Evolutionary conservation across 306 rosid species (phyloP).

Genomic region (Vigna radiata): DNA sequence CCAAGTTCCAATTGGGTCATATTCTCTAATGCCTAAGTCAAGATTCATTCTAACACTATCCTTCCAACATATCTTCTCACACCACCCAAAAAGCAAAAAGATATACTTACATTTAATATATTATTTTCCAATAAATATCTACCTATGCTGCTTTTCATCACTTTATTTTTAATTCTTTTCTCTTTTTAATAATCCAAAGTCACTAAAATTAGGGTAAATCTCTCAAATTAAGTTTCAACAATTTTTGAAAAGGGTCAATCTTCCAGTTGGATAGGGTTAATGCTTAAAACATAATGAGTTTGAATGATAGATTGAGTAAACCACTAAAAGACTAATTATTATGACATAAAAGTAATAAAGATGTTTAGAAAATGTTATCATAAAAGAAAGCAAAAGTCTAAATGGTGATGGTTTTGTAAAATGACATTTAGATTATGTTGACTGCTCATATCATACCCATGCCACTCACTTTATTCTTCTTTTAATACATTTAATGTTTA

Average conservation of each 20-base stretch:
- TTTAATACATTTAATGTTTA: background rate
- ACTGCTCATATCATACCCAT: background rate
- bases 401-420: conserved; percentile 21
- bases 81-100: conserved; percentile 33
- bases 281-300: background rate
- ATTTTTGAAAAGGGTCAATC: background rate
- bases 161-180: background rate
- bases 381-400: conserved; percentile 34
- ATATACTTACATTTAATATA: conserved; percentile 8
- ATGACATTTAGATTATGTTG: conserved; percentile 4
- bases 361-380: background rate
- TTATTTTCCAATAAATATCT: background rate
- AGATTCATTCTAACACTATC: conserved; percentile 36
- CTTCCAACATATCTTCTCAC: conserved; percentile 43
- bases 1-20: conserved; percentile 44
- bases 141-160: conserved; percentile 16
- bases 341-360: conserved; percentile 17
- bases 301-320: too few relatives aligned
- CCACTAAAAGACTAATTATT: background rate
- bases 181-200: background rate
- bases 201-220: background rate
- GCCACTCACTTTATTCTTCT: background rate
- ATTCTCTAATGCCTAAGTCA: conserved; percentile 26
- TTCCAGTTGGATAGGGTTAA: background rate
- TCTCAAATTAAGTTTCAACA: background rate